These are phyloP conservation scores for Boletus eberwhitei DNA, from an alignment of 768 basidiomycete species.

Conservation along the genomic window DNA sequence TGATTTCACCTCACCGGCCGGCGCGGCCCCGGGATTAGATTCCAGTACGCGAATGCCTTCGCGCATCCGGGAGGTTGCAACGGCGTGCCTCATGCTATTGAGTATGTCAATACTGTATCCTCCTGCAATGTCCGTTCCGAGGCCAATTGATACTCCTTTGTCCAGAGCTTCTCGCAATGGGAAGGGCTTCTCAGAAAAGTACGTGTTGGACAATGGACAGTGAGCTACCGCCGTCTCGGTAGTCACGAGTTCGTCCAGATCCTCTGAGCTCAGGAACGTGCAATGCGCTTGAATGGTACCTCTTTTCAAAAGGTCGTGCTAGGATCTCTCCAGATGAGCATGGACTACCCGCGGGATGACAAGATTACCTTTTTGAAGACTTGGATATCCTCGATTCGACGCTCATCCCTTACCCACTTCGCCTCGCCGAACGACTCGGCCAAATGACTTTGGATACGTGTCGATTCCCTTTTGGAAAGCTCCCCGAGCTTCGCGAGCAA, in stretches of 20 bases:
- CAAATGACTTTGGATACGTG: conserved; percentile 77
- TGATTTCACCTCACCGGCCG: conserved; percentile 2
- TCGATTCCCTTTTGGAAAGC: conserved; percentile 43
- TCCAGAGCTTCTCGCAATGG: conserved; percentile 68
- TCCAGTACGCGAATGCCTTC: conserved; percentile 46
- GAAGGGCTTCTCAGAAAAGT: conserved; percentile 75
- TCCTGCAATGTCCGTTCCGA: conserved; percentile 85
- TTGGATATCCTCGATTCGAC: conserved; percentile 66
- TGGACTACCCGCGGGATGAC: not conserved
- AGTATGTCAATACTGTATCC: conserved; percentile 81
- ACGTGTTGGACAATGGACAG: conserved; percentile 86
- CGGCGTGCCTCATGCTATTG: conserved; percentile 76
- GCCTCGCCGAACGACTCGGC: conserved; percentile 78
- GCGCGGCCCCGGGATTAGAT: not conserved
- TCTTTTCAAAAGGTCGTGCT: conserved; percentile 60
- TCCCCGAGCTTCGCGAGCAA: conserved; percentile 61
- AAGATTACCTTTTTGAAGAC: conserved; percentile 62
- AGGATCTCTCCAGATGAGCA: conserved; percentile 12
- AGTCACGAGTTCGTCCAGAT: conserved; percentile 48
- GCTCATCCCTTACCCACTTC: conserved; percentile 60
- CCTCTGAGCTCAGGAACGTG: conserved; percentile 62
- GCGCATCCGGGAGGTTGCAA: conserved; percentile 65
- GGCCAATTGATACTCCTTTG: conserved; percentile 62
- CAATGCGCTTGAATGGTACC: conserved; percentile 85
- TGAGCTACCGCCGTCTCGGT: conserved; percentile 70